Evolutionary conservation across 139 green algal genomes (phyloP).

Genomic region (Yamagishiella unicocca): DNA sequence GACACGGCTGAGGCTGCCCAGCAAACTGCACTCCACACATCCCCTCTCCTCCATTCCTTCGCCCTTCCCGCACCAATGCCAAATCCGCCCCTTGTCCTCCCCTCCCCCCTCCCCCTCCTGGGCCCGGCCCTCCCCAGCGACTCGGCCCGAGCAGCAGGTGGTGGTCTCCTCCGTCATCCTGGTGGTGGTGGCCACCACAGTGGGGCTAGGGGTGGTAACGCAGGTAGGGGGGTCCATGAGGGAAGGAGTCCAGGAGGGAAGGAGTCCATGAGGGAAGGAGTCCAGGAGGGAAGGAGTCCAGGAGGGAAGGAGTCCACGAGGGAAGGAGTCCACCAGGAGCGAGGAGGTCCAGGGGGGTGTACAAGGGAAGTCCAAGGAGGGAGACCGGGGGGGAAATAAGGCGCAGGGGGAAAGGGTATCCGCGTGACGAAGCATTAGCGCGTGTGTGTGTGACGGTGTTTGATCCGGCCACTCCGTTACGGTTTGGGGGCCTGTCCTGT

Average conservation of each 20-base stretch:
- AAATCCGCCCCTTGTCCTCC: no score
- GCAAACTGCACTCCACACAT: no score
- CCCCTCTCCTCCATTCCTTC: not conserved
- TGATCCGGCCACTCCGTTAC: no score
- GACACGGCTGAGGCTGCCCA: no score
- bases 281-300: not conserved
- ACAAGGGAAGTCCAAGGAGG: no score
- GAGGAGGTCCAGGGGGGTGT: not conserved
- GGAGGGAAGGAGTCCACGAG: not conserved
- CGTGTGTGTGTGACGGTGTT: no score
- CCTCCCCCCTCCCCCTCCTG: not conserved
- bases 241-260: not conserved
- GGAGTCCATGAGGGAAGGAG: not conserved
- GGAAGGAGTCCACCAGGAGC: not conserved
- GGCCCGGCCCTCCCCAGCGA: not conserved
- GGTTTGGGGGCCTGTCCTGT: no score
- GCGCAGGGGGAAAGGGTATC: no score
- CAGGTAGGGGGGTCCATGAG: not conserved
- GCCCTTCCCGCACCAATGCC: not conserved
- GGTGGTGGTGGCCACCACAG: slow-evolving; percentile 47
- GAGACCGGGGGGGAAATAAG: no score
- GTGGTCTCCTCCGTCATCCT: slow-evolving; percentile 39
- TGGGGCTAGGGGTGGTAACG: slow-evolving; percentile 34
- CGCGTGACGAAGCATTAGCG: no score
- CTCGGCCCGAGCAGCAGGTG: not conserved